Evolutionary conservation across 768 basidiomycete species (phyloP).

Genomic region (Paxillus involutus): DNA sequence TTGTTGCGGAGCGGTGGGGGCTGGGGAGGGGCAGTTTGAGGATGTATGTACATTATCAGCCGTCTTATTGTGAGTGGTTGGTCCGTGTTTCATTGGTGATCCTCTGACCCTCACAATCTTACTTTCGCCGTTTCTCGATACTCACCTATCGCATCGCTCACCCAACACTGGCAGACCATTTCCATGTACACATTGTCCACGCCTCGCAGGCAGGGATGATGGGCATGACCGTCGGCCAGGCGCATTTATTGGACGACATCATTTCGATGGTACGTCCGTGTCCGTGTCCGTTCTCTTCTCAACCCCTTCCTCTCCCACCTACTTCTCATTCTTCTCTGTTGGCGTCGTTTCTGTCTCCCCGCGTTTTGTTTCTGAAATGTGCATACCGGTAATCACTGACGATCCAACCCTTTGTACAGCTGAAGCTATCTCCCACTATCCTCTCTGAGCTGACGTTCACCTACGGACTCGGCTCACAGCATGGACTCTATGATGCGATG

Average conservation of each 20-base stretch:
- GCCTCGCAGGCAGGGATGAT: slow-evolving; percentile 53
- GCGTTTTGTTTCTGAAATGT: not conserved
- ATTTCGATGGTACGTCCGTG: slow-evolving; percentile 68
- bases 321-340: not conserved
- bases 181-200: slow-evolving; percentile 92
- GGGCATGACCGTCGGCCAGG: slow-evolving; percentile 86
- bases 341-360: too few relatives aligned
- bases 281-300: not conserved
- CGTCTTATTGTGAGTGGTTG: slow-evolving; percentile 78
- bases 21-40: slow-evolving; percentile 61
- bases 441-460: slow-evolving; percentile 75
- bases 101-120: not conserved
- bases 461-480: slow-evolving; percentile 81
- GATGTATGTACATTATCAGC: slow-evolving; percentile 93
- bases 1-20: slow-evolving; percentile 66
- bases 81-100: not conserved
- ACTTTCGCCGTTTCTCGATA: not conserved
- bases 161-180: slow-evolving; percentile 66
- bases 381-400: not conserved
- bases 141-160: not conserved
- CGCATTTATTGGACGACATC: slow-evolving; percentile 90
- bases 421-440: slow-evolving; percentile 59
- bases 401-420: slow-evolving; percentile 39
- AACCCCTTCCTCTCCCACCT: not conserved
- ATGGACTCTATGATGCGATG: slow-evolving; percentile 60